These are phyloP conservation scores for Cryphonectria japonica DNA, from an alignment of 2,329 filamentous ascomycete species.

Conservation along the genomic window DNA sequence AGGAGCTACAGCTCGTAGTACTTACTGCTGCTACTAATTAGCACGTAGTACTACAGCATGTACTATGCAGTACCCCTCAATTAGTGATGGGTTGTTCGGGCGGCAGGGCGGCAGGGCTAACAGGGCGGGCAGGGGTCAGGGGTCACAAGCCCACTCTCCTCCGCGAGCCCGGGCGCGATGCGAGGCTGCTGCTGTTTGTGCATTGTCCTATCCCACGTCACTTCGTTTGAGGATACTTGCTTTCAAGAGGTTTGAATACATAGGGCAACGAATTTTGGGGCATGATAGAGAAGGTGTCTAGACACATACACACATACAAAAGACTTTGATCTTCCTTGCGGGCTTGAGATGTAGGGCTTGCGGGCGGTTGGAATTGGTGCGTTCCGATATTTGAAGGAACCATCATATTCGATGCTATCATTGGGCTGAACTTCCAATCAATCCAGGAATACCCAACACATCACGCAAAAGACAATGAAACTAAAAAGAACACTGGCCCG, in stretches of 20 bases:
- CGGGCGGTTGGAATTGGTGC: slow-evolving; percentile 12
- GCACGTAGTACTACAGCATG: background rate
- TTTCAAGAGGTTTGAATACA: background rate
- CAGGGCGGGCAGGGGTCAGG: background rate
- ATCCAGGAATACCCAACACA: slow-evolving; percentile 24
- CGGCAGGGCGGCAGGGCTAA: too few species aligned
- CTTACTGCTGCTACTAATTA: background rate
- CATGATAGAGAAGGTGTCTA: background rate
- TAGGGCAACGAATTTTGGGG: background rate
- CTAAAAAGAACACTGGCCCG: slow-evolving; percentile 25
- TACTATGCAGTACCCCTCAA: background rate
- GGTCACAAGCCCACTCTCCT: background rate
- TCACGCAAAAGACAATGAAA: slow-evolving; percentile 28
- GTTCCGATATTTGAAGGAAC: slow-evolving; percentile 23
- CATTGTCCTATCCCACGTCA: too few species aligned
- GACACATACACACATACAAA: background rate
- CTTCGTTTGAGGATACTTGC: too few species aligned
- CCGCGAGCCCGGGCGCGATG: background rate
- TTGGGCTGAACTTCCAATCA: slow-evolving; percentile 13
- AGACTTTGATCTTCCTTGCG: too few species aligned
- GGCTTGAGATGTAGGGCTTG: too few species aligned
- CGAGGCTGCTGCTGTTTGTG: background rate
- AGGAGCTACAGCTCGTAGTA: background rate
- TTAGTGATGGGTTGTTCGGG: background rate
- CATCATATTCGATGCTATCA: slow-evolving; percentile 17